These are phyloP conservation scores for Eustoma russellianum DNA, from an alignment of 257 asterid species.

Conservation along the genomic window DNA sequence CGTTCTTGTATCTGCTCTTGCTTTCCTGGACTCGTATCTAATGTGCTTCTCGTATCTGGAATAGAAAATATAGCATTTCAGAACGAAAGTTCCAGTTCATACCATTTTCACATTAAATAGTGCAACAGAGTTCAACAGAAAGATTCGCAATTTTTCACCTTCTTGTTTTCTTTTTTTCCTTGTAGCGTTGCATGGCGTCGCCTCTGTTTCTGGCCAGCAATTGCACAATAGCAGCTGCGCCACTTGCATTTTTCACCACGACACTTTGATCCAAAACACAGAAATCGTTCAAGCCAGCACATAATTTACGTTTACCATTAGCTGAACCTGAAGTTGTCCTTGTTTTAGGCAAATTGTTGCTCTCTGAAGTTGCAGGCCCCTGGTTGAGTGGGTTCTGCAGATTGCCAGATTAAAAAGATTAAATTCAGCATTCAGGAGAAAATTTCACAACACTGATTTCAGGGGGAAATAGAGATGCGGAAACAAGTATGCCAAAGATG, in stretches of 20 bases:
- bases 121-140: conserved; percentile 3
- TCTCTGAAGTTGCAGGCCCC: conserved; percentile 73
- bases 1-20: conserved; percentile 92
- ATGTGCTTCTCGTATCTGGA: conserved; percentile 80
- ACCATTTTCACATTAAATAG: too few relatives aligned
- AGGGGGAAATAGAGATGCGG: conserved; percentile 1
- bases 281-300: conserved; percentile 35
- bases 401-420: conserved; percentile 6
- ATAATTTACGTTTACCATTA: conserved; percentile 31
- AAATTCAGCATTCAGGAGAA: conserved; percentile 9
- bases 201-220: conserved; percentile 74
- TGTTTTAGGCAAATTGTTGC: conserved; percentile 48
- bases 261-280: conserved; percentile 43
- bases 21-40: conserved; percentile 88
- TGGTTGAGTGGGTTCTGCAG: conserved; percentile 41
- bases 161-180: conserved; percentile 85
- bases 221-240: conserved; percentile 25
- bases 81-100: too few relatives aligned
- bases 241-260: conserved; percentile 29
- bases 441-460: conserved; percentile 1
- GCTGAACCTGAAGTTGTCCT: conserved; percentile 33
- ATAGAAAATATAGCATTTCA: neutral
- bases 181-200: conserved; percentile 85
- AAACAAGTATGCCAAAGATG: neutral
- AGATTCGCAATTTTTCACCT: conserved; percentile 31